These are phyloP conservation scores for Globisporangium parvum DNA, from an alignment of 352 stramenopile species.

Conservation along the genomic window DNA sequence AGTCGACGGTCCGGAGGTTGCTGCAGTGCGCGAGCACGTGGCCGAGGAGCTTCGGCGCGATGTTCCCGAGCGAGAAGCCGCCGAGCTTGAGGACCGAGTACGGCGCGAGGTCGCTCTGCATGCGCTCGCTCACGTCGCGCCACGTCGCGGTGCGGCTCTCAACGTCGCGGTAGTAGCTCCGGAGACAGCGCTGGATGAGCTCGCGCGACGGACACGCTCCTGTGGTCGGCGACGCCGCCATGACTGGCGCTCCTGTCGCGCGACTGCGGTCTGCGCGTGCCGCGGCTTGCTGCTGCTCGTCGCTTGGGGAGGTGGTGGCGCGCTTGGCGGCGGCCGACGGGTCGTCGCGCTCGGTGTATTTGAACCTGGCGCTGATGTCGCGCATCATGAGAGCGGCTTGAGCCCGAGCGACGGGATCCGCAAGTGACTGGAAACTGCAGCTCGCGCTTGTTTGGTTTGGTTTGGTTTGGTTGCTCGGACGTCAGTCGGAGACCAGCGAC, in stretches of 20 bases:
- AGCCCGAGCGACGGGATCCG: constrained; percentile 8
- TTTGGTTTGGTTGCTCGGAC: neutral
- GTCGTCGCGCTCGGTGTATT: constrained; percentile 48
- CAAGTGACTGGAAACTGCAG: neutral
- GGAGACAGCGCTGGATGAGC: constrained; percentile 55
- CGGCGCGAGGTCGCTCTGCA: constrained; percentile 45
- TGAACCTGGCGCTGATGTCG: constrained; percentile 64
- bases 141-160: constrained; percentile 22
- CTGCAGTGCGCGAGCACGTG: constrained; percentile 38
- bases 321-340: constrained; percentile 2
- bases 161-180: constrained; percentile 45
- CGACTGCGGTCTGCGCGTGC: too few relatives aligned
- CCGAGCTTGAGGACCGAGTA: constrained; percentile 71
- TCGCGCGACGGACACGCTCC: constrained; percentile 40
- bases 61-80: constrained; percentile 72
- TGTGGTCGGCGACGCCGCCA: neutral
- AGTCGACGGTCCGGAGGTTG: constrained; percentile 55
- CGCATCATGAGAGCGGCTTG: constrained; percentile 32
- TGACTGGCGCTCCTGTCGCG: neutral
- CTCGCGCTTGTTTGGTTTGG: neutral
- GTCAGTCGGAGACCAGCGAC: too few relatives aligned
- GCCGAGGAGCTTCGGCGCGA: constrained; percentile 46
- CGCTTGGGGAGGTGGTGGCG: neutral
- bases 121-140: constrained; percentile 33
- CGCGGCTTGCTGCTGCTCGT: neutral